Conservation (phyloP, 208 protist species). For the Acanthamoeba culbertsoni region DNA sequence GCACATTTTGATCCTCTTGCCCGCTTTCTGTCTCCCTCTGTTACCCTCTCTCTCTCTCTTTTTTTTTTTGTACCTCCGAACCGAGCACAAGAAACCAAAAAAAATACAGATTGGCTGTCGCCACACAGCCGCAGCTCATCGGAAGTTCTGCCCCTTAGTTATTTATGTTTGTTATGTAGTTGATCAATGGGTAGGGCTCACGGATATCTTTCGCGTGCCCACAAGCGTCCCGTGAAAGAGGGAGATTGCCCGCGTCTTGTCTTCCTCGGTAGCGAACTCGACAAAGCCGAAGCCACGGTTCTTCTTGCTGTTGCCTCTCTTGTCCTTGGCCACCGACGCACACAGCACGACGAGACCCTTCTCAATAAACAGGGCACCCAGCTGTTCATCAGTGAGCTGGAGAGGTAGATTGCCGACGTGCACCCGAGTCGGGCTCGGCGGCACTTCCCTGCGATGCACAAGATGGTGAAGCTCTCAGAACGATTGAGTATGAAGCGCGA, state of each 20-base stretch:
- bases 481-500: background rate
- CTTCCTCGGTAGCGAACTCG: background rate
- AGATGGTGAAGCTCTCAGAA: too few species aligned
- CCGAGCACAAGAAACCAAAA: too few species aligned
- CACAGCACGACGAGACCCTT: background rate
- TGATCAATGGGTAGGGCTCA: background rate
- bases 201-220: background rate
- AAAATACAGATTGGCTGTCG: too few species aligned
- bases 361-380: background rate
- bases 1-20: background rate
- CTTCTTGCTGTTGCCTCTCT: background rate
- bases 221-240: background rate
- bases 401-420: constrained; percentile 4
- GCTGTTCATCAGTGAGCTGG: background rate
- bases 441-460: background rate
- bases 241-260: background rate
- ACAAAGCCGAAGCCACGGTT: background rate
- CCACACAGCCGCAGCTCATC: too few species aligned
- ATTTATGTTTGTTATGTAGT: background rate
- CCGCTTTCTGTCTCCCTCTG: too few species aligned
- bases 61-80: too few species aligned
- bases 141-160: too few species aligned
- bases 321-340: background rate
- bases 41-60: too few species aligned
- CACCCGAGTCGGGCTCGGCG: background rate